Evolutionary conservation across 192 early-diverging fungal species (phyloP).

Genomic region (Entomortierella beljakovae): DNA sequence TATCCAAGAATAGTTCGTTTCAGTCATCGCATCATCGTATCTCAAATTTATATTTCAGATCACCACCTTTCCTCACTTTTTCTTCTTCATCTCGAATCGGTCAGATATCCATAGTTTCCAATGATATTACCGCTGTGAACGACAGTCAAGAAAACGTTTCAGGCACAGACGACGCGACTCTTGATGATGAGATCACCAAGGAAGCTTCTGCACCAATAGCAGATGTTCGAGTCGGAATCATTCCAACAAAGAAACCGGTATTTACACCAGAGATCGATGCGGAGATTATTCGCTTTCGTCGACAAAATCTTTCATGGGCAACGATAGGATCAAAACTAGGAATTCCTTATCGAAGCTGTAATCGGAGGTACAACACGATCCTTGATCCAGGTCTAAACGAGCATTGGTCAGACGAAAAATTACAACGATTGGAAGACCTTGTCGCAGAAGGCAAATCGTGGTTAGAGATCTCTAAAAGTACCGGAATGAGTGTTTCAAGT

Average conservation of each 20-base stretch:
- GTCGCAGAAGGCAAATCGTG: slow-evolving; percentile 33
- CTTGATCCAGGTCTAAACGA: slow-evolving; percentile 19
- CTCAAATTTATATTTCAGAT: background rate
- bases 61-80: background rate
- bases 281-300: slow-evolving; percentile 17
- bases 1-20: background rate
- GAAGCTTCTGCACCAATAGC: background rate
- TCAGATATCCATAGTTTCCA: no score
- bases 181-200: background rate
- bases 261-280: slow-evolving; percentile 41
- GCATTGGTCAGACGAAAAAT: slow-evolving; percentile 13
- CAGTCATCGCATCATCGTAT: background rate
- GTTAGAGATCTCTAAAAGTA: slow-evolving; percentile 14
- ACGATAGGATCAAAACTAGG: slow-evolving; percentile 28
- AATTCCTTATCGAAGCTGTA: slow-evolving; percentile 24
- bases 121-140: no score
- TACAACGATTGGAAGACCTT: slow-evolving; percentile 2
- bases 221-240: background rate
- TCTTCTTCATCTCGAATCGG: no score
- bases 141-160: no score
- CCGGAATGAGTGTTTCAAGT: background rate
- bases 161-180: background rate
- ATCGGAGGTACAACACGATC: slow-evolving; percentile 19
- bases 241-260: background rate
- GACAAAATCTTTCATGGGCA: slow-evolving; percentile 15